These are phyloP conservation scores for Cyclostephanos invisitatus DNA, from an alignment of 108 stramenopile species.

Conservation along the genomic window DNA sequence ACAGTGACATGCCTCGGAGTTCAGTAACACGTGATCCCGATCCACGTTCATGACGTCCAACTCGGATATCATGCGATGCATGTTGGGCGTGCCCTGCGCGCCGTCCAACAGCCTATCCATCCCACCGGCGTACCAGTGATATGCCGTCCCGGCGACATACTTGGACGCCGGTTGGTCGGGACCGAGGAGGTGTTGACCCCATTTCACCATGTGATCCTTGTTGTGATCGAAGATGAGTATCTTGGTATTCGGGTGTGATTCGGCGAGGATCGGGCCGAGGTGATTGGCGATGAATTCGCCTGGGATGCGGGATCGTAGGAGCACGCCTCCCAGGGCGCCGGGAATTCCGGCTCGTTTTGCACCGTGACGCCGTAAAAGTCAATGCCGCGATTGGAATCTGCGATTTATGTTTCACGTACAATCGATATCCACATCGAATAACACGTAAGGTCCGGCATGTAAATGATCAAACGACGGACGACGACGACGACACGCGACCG, in stretches of 20 bases:
- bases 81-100: conserved; percentile 74
- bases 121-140: conserved; percentile 95
- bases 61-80: conserved; percentile 71
- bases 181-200: conserved; percentile 63
- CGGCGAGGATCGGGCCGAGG: conserved; percentile 77
- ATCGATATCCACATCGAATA: no score
- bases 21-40: conserved; percentile 58
- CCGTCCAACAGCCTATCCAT: conserved; percentile 90
- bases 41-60: conserved; percentile 39
- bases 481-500: no score
- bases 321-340: conserved; percentile 98
- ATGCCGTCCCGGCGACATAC: conserved; percentile 90
- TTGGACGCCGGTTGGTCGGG: conserved; percentile 50
- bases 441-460: no score
- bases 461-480: background rate
- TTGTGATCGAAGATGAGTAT: conserved; percentile 96
- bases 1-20: conserved; percentile 83
- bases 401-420: no score
- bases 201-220: conserved; percentile 89
- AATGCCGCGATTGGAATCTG: conserved; percentile 63
- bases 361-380: conserved; percentile 76
- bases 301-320: conserved; percentile 69
- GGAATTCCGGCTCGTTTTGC: conserved; percentile 96
- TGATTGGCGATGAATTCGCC: conserved; percentile 86
- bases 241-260: conserved; percentile 84